Conservation (phyloP, 257 asterid genomes). For the Gentiana dahurica region DNA sequence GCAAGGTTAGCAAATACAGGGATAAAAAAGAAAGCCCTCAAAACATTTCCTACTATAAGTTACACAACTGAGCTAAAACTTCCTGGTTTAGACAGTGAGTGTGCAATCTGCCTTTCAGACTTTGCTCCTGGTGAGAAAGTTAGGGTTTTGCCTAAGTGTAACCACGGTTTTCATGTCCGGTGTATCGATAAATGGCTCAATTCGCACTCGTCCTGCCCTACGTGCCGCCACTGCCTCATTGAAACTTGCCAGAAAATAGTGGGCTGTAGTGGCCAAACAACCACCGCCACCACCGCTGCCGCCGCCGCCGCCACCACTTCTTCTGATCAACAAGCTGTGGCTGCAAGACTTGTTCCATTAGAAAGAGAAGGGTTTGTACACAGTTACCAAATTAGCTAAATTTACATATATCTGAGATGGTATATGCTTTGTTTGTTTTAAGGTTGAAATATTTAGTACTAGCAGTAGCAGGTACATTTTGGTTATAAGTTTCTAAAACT, state of each 20-base stretch:
- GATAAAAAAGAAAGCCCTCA: slow-evolving; percentile 19
- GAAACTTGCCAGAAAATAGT: slow-evolving; percentile 17
- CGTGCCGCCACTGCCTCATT: slow-evolving; percentile 25
- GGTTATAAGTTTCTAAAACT: neutral
- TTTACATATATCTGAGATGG: neutral
- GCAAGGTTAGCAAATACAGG: slow-evolving; percentile 13
- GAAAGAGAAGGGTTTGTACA: slow-evolving; percentile 15
- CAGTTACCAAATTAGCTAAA: slow-evolving; percentile 4
- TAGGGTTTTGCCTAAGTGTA: slow-evolving; percentile 16
- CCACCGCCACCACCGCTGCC: neutral
- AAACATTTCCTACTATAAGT: slow-evolving; percentile 12
- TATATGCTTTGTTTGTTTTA: neutral
- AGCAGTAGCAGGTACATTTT: slow-evolving; percentile 4
- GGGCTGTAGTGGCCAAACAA: slow-evolving; percentile 1
- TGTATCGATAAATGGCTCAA: slow-evolving; percentile 25
- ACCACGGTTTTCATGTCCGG: slow-evolving; percentile 20
- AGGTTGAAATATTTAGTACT: neutral
- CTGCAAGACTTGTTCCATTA: slow-evolving; percentile 13
- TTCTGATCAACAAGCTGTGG: neutral
- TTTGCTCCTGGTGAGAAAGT: slow-evolving; percentile 16
- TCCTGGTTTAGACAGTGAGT: slow-evolving; percentile 12
- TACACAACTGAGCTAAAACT: slow-evolving; percentile 13
- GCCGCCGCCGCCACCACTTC: neutral
- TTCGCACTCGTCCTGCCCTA: slow-evolving; percentile 27
- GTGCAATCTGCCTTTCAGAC: slow-evolving; percentile 18